Base-by-base conservation (phyloP, 2,329 filamentous ascomycete genomes). In the Nemania serpens region DNA sequence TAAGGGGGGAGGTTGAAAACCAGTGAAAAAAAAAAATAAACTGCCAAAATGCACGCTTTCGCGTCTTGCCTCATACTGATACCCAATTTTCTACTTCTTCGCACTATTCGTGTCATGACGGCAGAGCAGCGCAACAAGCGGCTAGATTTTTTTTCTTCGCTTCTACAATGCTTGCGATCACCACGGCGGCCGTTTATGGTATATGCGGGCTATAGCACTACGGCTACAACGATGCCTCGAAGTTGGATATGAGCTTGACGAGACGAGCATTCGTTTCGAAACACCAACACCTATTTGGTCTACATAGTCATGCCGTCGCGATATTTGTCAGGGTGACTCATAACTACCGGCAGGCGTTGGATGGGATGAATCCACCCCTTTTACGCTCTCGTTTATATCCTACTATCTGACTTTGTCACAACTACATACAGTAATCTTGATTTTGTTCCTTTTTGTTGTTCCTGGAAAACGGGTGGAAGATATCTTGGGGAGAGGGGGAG, bases 51-150 rank as follows among this genome's bases (percentile, higher is more conserved):
- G 34, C 55, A 48, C 20, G 34, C 18, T 34, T 49, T 20, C 20
- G 36, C n/a, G 36, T 36, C 41, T 60, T 55, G n/a, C 29, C 43
- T 51, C 37, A 51, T 53, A 54, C 46, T 55, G 63, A 65, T 63
- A 63, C 63, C 56, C 59, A 45, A 52, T 25, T 52, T 59, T 48
- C 46, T 10, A 55, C 25, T 57, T 59, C 51, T 50, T 50, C 34
- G 20, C 49, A 46, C 43, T 33, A 36, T 48, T 36, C 39, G 13
- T 25, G 17, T 39, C 59, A 41, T 54, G 37, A 42, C 20, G 15
- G 36, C 18, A 52, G 36, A 47, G 18, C 49, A 15, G 13, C 22
- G 17, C 25, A 29, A 29, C 25, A 29, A 29, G 25, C 25, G 25
- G 4, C 25, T 29, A 29, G 15, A 10, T 41, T 12, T 15, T 47